Conservation (phyloP, 371 early-diverging fungal species). For the Mucor sp. region DNA sequence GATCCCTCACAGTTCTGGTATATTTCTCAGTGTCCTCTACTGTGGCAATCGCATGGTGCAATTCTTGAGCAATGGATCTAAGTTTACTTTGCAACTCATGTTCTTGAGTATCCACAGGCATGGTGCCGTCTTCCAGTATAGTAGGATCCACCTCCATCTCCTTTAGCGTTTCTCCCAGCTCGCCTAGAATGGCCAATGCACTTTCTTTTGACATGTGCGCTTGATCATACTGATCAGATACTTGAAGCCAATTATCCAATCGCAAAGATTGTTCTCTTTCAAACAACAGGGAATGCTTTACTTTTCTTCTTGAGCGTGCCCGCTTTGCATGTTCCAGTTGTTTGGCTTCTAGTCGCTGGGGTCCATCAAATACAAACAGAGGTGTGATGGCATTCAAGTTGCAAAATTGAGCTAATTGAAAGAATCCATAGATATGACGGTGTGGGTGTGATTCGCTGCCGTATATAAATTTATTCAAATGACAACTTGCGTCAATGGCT, state of each 20-base stretch:
- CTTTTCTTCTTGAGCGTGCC: slow-evolving; percentile 31
- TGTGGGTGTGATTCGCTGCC: slow-evolving; percentile 51
- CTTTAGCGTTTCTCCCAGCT: slow-evolving; percentile 22
- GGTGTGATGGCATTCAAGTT: slow-evolving; percentile 52
- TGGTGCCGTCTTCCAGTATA: background rate
- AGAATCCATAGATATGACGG: slow-evolving; percentile 58
- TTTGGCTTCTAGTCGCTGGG: slow-evolving; percentile 51
- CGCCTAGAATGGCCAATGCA: slow-evolving; percentile 14
- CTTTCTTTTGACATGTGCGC: background rate
- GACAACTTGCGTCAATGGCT: slow-evolving; percentile 65
- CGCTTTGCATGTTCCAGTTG: slow-evolving; percentile 44
- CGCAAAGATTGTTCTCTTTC: slow-evolving; percentile 36
- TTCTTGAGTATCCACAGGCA: background rate
- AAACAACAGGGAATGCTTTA: slow-evolving; percentile 28
- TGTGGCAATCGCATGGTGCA: slow-evolving; percentile 15
- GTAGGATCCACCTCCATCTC: slow-evolving; percentile 5
- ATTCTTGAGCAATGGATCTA: slow-evolving; percentile 22
- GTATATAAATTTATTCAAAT: slow-evolving; percentile 57
- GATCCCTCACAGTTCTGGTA: slow-evolving; percentile 35
- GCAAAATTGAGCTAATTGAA: slow-evolving; percentile 48
- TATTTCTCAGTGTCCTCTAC: slow-evolving; percentile 36
- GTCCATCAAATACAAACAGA: slow-evolving; percentile 67
- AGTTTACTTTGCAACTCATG: slow-evolving; percentile 20
- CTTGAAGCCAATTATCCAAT: slow-evolving; percentile 34
- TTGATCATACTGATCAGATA: slow-evolving; percentile 16